phyloP scores from a whole-genome alignment of 2,329 filamentous ascomycete species.

The Aspergillus novofumigatus region DNA sequence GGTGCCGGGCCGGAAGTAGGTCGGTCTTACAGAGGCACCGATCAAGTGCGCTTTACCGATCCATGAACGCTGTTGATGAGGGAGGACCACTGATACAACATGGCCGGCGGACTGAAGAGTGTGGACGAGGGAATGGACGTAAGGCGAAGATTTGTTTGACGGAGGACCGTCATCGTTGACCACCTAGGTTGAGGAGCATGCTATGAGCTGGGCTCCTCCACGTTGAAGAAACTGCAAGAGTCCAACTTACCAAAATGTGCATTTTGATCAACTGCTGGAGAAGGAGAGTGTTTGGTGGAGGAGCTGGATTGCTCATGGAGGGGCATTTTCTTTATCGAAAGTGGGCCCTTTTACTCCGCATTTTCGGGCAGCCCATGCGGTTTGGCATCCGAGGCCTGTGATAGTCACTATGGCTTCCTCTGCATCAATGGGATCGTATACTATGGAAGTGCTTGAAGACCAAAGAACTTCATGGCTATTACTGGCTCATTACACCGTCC shows the following conservation, averaged over 20 bases:
- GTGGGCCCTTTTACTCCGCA: not conserved
- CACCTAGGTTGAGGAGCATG: conserved; percentile 28
- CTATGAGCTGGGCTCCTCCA: conserved; percentile 4
- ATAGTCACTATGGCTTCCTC: not conserved
- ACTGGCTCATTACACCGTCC: not conserved
- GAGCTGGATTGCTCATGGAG: not conserved
- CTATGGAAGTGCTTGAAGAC: not conserved
- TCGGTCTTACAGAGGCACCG: conserved; percentile 76
- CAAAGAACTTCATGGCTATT: not conserved
- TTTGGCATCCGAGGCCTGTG: not conserved
- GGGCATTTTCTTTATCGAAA: not conserved
- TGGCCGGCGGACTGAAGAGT: conserved; percentile 72
- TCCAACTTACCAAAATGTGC: conserved; percentile 48
- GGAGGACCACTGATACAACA: conserved; percentile 84
- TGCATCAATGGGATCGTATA: not conserved
- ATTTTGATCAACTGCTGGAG: conserved; percentile 26
- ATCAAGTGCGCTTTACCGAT: conserved; percentile 98
- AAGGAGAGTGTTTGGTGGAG: conserved; percentile 5
- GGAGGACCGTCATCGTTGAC: conserved; percentile 77
- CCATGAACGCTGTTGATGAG: conserved; percentile 90
- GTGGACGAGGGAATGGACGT: conserved; percentile 69
- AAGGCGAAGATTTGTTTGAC: conserved; percentile 72
- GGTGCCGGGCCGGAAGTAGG: conserved; percentile 71
- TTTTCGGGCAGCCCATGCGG: not conserved
- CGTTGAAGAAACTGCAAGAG: not conserved